A percentile compares a stretch with the other conserved stretches of the same genome.
phyloP scores from a whole-genome alignment of 345 rosid species.

The Theobroma cacao region DNA sequence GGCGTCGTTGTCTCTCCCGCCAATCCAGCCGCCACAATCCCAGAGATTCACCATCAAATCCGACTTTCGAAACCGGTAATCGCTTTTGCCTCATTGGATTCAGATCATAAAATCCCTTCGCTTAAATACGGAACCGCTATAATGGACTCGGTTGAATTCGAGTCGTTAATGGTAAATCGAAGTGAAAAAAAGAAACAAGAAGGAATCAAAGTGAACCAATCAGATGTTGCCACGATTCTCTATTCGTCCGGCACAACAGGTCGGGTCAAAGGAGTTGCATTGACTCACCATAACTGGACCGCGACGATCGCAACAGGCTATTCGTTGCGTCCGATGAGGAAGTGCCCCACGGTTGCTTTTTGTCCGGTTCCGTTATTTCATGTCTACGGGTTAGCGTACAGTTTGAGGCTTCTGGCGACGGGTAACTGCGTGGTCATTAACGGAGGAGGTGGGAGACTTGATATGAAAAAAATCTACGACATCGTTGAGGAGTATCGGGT shows the following conservation, averaged over 20 bases:
- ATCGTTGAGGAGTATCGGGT: slow-evolving; percentile 32
- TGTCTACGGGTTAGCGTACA: slow-evolving; percentile 39
- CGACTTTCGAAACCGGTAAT: slow-evolving; percentile 46
- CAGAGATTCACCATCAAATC: slow-evolving; percentile 41
- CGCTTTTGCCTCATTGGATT: slow-evolving; percentile 39
- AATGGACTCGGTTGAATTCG: slow-evolving; percentile 47
- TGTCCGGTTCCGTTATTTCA: slow-evolving; percentile 59
- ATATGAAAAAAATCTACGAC: slow-evolving; percentile 22
- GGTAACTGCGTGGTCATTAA: slow-evolving; percentile 41
- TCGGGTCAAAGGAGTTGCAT: slow-evolving; percentile 46
- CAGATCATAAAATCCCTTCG: slow-evolving; percentile 38
- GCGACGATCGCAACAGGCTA: slow-evolving; percentile 22
- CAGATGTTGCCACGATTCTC: slow-evolving; percentile 54
- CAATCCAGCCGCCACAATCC: slow-evolving; percentile 40
- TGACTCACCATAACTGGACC: slow-evolving; percentile 46
- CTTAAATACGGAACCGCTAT: slow-evolving; percentile 23
- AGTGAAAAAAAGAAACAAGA: neutral
- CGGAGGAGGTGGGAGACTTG: slow-evolving; percentile 25
- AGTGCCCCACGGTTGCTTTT: slow-evolving; percentile 23
- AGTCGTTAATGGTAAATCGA: slow-evolving; percentile 31
- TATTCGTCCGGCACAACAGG: slow-evolving; percentile 73
- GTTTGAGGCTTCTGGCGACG: slow-evolving; percentile 31
- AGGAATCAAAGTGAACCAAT: slow-evolving; percentile 22
- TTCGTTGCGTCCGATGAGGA: slow-evolving; percentile 27
- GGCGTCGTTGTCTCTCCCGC: slow-evolving; percentile 53